A percentile compares a stretch with the other conserved stretches of the same genome.
These are phyloP conservation scores for Trichocladium antarcticum DNA, from an alignment of 495 filamentous ascomycete species.

Conservation along the genomic window DNA sequence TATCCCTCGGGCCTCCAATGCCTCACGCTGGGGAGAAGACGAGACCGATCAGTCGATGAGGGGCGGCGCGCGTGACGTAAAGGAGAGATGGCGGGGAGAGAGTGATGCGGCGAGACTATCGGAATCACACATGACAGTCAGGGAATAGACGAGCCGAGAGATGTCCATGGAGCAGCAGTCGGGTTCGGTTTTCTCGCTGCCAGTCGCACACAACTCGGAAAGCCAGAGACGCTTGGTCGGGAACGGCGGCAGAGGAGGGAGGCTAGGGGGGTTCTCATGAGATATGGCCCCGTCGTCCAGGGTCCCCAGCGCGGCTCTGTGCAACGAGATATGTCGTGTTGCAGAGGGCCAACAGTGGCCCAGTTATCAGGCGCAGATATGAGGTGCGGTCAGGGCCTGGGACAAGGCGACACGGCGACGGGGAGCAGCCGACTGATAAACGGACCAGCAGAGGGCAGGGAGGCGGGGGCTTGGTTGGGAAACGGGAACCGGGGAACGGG, in stretches of 20 bases:
- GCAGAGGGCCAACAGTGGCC: conserved; percentile 4
- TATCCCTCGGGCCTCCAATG: too few relatives aligned
- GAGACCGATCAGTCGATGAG: background rate
- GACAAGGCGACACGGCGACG: conserved; percentile 16
- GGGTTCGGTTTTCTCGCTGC: background rate
- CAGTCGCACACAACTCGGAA: conserved; percentile 9
- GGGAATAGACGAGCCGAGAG: conserved; percentile 4
- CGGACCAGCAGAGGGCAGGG: background rate
- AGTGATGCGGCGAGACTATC: conserved; percentile 18
- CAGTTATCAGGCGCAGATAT: conserved; percentile 20
- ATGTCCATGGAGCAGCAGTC: conserved; percentile 21
- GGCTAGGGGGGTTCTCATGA: conserved; percentile 9
- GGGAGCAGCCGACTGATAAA: conserved; percentile 24
- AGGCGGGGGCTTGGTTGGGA: conserved; percentile 4
- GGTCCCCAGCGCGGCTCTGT: conserved; percentile 20
- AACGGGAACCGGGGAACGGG: background rate
- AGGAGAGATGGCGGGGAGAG: background rate
- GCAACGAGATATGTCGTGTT: conserved; percentile 16
- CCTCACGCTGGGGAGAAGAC: conserved; percentile 1
- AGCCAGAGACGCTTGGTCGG: conserved; percentile 1
- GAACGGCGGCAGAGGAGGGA: background rate
- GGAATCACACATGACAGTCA: conserved; percentile 25
- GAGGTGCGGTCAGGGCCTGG: conserved; percentile 9
- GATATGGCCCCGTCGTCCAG: conserved; percentile 13
- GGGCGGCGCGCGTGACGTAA: background rate